These are phyloP conservation scores for Yamadazyma epiphylla DNA, from an alignment of 1,139 yeast genomes.

Conservation along the genomic window DNA sequence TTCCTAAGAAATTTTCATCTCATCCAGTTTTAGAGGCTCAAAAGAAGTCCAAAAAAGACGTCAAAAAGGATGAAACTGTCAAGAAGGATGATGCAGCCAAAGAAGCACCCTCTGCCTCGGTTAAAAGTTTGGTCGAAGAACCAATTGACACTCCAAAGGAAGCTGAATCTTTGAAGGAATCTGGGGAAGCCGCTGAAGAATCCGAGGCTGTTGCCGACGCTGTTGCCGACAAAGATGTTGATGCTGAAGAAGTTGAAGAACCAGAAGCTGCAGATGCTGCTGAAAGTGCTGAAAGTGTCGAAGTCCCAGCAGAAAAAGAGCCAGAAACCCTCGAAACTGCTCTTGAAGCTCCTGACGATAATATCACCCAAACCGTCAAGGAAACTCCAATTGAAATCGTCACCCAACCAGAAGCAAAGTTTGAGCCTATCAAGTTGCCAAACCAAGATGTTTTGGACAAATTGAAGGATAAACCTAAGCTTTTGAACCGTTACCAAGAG, in stretches of 20 bases:
- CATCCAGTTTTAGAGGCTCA: slow-evolving; percentile 40
- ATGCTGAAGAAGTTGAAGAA: slow-evolving; percentile 10
- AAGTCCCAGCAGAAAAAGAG: slow-evolving; percentile 5
- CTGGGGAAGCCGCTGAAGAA: slow-evolving; percentile 6
- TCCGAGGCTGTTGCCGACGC: slow-evolving; percentile 8
- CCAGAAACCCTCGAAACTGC: slow-evolving; percentile 5
- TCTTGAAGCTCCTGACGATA: slow-evolving; percentile 17
- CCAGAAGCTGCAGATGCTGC: slow-evolving; percentile 7
- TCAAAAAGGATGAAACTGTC: slow-evolving; percentile 2
- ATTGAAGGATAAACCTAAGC: slow-evolving; percentile 45
- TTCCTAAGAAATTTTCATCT: slow-evolving; percentile 39
- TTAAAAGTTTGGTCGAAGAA: slow-evolving; percentile 10
- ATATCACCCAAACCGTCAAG: slow-evolving; percentile 21
- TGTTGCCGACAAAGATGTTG: slow-evolving; percentile 13
- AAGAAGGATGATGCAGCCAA: slow-evolving; percentile 6
- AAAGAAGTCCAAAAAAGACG: slow-evolving; percentile 18
- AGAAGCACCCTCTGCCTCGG: slow-evolving; percentile 4
- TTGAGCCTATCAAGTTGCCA: slow-evolving; percentile 30
- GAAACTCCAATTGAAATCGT: slow-evolving; percentile 32
- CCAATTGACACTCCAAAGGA: slow-evolving; percentile 10
- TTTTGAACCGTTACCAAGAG: slow-evolving; percentile 46
- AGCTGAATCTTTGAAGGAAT: slow-evolving; percentile 6
- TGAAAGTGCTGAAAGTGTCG: slow-evolving; percentile 7
- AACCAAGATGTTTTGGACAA: slow-evolving; percentile 39
- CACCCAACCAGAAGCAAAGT: slow-evolving; percentile 30